These are phyloP conservation scores for Microstegium vimineum DNA, from an alignment of 176 grass and related monocot species.

Conservation along the genomic window DNA sequence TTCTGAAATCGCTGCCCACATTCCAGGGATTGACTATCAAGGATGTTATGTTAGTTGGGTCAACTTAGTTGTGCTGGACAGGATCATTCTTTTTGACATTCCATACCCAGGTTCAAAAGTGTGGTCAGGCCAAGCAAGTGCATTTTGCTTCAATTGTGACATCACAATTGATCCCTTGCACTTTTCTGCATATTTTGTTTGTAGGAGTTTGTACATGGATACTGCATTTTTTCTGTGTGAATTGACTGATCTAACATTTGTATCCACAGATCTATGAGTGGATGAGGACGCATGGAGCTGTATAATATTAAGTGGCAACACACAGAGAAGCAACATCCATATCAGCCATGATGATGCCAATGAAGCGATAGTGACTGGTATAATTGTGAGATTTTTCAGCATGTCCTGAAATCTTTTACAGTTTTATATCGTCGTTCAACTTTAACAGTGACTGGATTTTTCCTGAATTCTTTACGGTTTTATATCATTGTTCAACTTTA, in stretches of 20 bases:
- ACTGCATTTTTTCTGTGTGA: constrained; percentile 3
- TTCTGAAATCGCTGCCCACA: not conserved
- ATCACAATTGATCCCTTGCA: not conserved
- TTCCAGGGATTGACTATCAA: constrained; percentile 12
- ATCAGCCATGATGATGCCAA: constrained; percentile 25
- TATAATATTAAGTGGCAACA: not conserved
- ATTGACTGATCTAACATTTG: constrained; percentile 38
- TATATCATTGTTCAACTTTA: constrained; percentile 1
- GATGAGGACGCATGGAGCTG: constrained; percentile 22
- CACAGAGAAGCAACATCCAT: constrained; percentile 10
- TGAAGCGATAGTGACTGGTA: constrained; percentile 8
- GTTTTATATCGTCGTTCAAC: constrained; percentile 1
- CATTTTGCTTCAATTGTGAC: constrained; percentile 22
- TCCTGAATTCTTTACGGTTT: not conserved
- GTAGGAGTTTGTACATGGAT: constrained; percentile 1
- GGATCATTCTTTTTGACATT: constrained; percentile 13
- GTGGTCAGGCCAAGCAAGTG: not conserved
- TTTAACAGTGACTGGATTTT: not conserved
- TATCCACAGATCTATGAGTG: constrained; percentile 27
- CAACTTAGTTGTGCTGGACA: constrained; percentile 3
- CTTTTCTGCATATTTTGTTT: not conserved
- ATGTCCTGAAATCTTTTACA: not conserved
- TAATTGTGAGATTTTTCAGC: constrained; percentile 24
- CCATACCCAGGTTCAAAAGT: not conserved
- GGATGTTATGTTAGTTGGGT: constrained; percentile 8